phyloP scores from a whole-genome alignment of 306 rosid species.

The Prunus armeniaca region DNA sequence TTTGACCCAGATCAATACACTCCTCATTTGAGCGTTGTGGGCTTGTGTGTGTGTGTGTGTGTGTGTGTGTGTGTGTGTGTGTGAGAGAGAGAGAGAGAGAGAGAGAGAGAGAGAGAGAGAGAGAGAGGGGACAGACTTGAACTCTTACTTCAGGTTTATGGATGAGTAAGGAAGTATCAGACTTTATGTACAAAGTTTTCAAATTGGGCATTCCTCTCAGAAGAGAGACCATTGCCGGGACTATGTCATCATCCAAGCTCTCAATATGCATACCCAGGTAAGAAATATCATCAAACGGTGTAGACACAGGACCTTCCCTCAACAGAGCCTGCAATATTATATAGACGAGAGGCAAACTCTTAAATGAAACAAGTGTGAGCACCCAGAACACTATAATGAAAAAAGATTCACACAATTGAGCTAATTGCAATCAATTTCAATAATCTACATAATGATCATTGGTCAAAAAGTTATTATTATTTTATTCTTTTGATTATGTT shows the following conservation, averaged over 20 bases:
- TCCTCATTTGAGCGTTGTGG: too few species aligned
- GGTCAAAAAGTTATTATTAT: too few species aligned
- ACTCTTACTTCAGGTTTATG: conserved; percentile 3
- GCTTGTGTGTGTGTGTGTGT: neutral
- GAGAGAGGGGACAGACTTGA: neutral
- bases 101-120: neutral
- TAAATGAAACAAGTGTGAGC: neutral
- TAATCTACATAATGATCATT: neutral
- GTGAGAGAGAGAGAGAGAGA: too few species aligned
- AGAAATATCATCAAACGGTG: neutral
- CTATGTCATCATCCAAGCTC: conserved; percentile 7
- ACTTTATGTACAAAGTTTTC: neutral
- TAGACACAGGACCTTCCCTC: neutral
- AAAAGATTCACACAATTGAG: neutral
- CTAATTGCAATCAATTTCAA: neutral
- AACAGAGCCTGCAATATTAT: conserved; percentile 4
- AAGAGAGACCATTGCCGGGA: neutral
- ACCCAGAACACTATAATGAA: neutral
- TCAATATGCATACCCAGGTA: neutral
- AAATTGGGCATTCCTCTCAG: neutral
- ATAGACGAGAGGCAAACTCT: neutral
- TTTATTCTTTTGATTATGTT: too few species aligned
- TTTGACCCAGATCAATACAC: too few species aligned
- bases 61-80: neutral
- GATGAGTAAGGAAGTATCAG: neutral